phyloP scores from a whole-genome alignment of 345 rosid genomes.

The Aurinia saxatilis region DNA sequence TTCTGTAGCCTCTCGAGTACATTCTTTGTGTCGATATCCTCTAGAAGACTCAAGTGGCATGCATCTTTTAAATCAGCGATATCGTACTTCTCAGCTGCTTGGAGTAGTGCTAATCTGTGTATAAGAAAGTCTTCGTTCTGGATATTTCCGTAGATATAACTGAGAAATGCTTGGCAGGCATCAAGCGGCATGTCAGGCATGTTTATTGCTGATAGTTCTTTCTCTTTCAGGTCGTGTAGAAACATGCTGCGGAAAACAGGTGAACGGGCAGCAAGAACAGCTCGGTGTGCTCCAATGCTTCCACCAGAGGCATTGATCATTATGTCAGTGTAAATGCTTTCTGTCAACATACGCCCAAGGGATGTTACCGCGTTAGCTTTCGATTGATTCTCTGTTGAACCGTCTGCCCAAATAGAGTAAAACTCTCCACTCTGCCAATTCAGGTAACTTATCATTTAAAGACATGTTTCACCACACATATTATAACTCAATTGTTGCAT shows the following conservation, averaged over 20 bases:
- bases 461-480: neutral
- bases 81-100: slow-evolving; percentile 86
- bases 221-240: slow-evolving; percentile 80
- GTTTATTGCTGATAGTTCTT: slow-evolving; percentile 64
- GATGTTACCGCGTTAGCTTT: slow-evolving; percentile 50
- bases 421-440: slow-evolving; percentile 58
- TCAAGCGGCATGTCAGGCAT: slow-evolving; percentile 77
- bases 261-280: slow-evolving; percentile 83
- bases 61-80: slow-evolving; percentile 73
- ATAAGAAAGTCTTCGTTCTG: slow-evolving; percentile 56
- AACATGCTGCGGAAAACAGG: slow-evolving; percentile 92
- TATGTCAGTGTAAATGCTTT: slow-evolving; percentile 79
- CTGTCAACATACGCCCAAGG: slow-evolving; percentile 76
- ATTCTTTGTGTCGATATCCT: slow-evolving; percentile 73
- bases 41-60: slow-evolving; percentile 74
- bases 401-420: slow-evolving; percentile 77
- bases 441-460: neutral
- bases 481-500: too few relatives aligned
- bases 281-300: slow-evolving; percentile 84
- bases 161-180: slow-evolving; percentile 70
- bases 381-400: slow-evolving; percentile 37
- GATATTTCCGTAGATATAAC: slow-evolving; percentile 77
- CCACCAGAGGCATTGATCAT: slow-evolving; percentile 67
- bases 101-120: slow-evolving; percentile 68
- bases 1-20: slow-evolving; percentile 87